phyloP scores from a whole-genome alignment of 208 protist genomes.

The Tritrichomonas musculus region DNA sequence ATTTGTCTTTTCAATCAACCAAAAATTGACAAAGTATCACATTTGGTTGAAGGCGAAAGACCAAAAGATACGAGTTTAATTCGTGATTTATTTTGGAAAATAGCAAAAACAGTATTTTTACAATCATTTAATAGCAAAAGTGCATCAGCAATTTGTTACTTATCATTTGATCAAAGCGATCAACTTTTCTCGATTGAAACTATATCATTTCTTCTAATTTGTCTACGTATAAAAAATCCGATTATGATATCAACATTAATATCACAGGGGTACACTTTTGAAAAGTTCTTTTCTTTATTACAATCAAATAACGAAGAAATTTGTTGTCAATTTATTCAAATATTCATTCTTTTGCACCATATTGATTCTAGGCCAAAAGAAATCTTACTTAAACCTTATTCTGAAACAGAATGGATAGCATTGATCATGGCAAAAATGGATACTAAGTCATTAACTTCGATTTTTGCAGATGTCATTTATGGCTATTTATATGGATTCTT shows the following conservation, averaged over 20 bases:
- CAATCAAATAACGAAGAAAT: not conserved
- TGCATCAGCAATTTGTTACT: not conserved
- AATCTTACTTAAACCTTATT: not conserved
- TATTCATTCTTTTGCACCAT: not conserved
- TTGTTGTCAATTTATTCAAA: not conserved
- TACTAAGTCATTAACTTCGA: not conserved
- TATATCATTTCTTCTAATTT: not conserved
- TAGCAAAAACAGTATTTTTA: not conserved
- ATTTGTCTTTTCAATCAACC: not conserved
- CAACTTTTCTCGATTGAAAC: not conserved
- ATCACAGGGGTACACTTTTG: not conserved
- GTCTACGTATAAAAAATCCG: not conserved
- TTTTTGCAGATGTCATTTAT: not conserved
- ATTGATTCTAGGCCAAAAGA: not conserved
- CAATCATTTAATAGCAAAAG: not conserved
- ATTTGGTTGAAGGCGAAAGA: not conserved
- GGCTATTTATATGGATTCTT: conserved; percentile 1
- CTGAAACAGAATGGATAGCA: not conserved
- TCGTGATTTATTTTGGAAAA: not conserved
- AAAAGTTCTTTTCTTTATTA: not conserved
- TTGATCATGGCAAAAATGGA: not conserved
- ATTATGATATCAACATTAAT: not conserved
- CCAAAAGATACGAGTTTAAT: not conserved
- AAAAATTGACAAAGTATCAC: not conserved
- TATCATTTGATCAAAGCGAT: not conserved